Percentiles rank a stretch among this genome's conserved stretches.
Evolutionary conservation across 257 asterid genomes (phyloP).

Genomic region (Petrea volubilis): DNA sequence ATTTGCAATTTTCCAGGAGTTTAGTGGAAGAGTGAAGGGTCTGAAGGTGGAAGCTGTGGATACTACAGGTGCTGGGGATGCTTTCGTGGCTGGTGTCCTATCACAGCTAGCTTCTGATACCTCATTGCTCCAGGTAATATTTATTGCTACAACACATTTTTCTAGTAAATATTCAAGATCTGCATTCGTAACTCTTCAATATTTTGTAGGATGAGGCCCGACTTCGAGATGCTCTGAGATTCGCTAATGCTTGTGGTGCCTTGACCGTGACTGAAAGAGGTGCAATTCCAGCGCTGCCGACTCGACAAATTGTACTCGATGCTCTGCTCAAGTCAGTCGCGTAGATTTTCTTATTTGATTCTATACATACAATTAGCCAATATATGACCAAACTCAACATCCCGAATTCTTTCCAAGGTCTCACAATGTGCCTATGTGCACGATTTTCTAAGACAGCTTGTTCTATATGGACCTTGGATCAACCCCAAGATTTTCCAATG

Average conservation of each 20-base stretch:
- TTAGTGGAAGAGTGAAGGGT: conserved; percentile 88
- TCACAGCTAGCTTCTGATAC: conserved; percentile 75
- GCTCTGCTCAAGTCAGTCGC: conserved; percentile 60
- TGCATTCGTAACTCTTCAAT: background rate
- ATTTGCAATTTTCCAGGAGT: conserved; percentile 57
- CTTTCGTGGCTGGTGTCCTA: conserved; percentile 95
- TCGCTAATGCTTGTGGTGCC: conserved; percentile 95
- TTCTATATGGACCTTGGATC: background rate
- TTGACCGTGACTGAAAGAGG: conserved; percentile 93
- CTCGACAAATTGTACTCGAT: conserved; percentile 57
- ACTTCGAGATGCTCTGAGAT: conserved; percentile 74
- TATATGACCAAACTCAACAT: background rate
- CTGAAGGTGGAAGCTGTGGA: conserved; percentile 83
- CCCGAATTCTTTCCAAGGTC: conserved; percentile 13
- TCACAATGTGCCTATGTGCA: background rate
- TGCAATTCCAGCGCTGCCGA: conserved; percentile 96
- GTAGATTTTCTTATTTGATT: conserved; percentile 18
- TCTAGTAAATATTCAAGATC: too few relatives aligned
- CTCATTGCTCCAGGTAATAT: conserved; percentile 69
- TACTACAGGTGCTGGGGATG: conserved; percentile 99
- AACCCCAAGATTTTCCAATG: background rate
- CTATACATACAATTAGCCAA: background rate
- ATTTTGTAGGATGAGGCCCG: conserved; percentile 66
- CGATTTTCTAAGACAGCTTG: background rate
- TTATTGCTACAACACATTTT: background rate